Percentiles rank a stretch among this genome's conserved stretches.
Conservation (phyloP, 805 yeast genomes). For the Pichia kluyveri region DNA sequence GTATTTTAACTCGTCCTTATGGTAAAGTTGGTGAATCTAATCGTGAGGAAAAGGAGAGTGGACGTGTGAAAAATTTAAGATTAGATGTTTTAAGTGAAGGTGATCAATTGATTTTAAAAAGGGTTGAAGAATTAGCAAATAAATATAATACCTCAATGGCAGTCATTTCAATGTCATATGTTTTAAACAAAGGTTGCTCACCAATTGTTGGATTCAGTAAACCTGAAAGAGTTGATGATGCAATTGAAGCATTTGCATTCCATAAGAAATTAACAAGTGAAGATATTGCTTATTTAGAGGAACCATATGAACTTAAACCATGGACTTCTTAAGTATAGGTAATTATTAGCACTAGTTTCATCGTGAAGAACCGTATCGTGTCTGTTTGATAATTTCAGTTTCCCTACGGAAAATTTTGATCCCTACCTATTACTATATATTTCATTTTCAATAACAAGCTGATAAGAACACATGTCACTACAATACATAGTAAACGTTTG, state of each 20-base stretch:
- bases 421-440: too few species aligned
- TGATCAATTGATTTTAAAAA: constrained; percentile 19
- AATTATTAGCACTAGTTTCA: too few species aligned
- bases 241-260: constrained; percentile 33
- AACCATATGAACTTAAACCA: constrained; percentile 24
- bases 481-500: too few species aligned
- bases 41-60: constrained; percentile 27
- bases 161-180: constrained; percentile 44
- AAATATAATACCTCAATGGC: constrained; percentile 42
- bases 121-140: constrained; percentile 46
- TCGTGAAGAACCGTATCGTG: too few species aligned
- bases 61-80: constrained; percentile 3
- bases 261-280: constrained; percentile 26
- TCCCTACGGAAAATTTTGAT: too few species aligned
- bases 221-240: constrained; percentile 43
- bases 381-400: too few species aligned
- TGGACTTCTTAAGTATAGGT: not conserved
- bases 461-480: too few species aligned
- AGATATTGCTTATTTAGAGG: constrained; percentile 30
- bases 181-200: constrained; percentile 36
- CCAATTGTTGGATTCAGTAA: constrained; percentile 51
- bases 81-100: constrained; percentile 9
- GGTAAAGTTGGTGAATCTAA: constrained; percentile 1
- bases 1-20: constrained; percentile 42
- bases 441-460: too few species aligned